A percentile compares a stretch with the other conserved stretches of the same genome.
Conservation (phyloP, 257 asterid genomes). For the Paraleonurus japonicus region DNA sequence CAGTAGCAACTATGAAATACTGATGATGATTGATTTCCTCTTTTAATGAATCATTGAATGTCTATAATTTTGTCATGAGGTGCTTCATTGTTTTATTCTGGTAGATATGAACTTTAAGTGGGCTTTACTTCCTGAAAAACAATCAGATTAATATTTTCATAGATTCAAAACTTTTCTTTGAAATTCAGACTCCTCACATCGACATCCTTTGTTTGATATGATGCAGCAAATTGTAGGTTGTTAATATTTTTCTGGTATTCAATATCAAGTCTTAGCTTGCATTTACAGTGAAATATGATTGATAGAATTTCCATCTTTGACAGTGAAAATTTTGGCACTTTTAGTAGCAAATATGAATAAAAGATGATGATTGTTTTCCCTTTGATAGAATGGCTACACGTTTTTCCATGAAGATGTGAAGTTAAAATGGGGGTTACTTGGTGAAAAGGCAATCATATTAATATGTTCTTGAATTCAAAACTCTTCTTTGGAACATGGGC, state of each 20-base stretch:
- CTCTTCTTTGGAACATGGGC: neutral
- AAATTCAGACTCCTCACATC: neutral
- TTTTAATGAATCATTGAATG: neutral
- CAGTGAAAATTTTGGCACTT: neutral
- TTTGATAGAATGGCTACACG: neutral
- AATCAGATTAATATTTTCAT: neutral
- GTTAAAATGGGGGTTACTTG: neutral
- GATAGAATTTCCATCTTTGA: neutral
- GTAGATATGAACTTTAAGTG: constrained; percentile 8
- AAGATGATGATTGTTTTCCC: neutral
- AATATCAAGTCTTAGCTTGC: neutral
- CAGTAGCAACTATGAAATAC: neutral
- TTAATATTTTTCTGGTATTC: neutral
- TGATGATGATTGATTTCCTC: neutral
- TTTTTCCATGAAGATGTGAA: neutral
- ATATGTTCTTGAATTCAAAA: neutral
- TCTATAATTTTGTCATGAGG: neutral
- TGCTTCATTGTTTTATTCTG: neutral
- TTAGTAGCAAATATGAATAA: neutral
- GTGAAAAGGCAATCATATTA: neutral
- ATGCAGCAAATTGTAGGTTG: neutral
- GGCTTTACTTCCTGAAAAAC: neutral
- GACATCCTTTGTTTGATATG: constrained; percentile 16
- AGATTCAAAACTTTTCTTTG: neutral
- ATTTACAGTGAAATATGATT: neutral